Base-by-base conservation (phyloP, 371 early-diverging fungal species). In the Lichtheimia ornata region DNA sequence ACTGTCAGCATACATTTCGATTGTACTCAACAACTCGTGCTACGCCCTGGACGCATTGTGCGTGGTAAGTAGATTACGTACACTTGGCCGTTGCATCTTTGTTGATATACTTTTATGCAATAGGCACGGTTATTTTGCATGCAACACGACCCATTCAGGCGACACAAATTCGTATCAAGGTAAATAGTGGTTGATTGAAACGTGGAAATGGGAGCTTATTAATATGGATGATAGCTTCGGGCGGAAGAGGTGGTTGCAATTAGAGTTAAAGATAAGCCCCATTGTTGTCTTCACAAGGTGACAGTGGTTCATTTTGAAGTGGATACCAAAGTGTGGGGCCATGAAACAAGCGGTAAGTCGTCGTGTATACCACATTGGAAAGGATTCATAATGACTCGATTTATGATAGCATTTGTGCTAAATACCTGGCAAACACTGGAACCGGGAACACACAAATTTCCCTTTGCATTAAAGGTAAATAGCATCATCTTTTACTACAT, bases 381-480 rank as follows among this genome's bases (percentile, higher is more conserved):
- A 5, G 0, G 25, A 20, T 5, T 12, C 2, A 5, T 15, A 18
- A 24, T 15, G 40, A 24, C 20, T 28, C 12, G 27, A 11, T 53
- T 12, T 3, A 17, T 35, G 24, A 27, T 25, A 28, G 27, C 18
- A 28, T 20, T 53, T 27, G 28, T 17, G 24, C n/a, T 17, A 14
- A 28, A 53, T 27, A 25, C 66, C 47, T 59, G 68, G 40, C 69
- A 76, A 4, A 61, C 63, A n/a, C 43, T 76, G 11, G 77, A 77
- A 20, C 61, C 71, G 5, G 77, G 71, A 41, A 71, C 71, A 18
- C 74, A 77, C 4, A 68, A 11, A 11, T 65, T 61, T 35, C 75
- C 75, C 1, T 84, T 84, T 66, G 80, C 80, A 5, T 63, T 84
- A 53, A 84, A 84, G 66, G 80, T 84, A 69, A 28, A 17, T 63